These are phyloP conservation scores for Lentithecium fluviatile DNA, from an alignment of 495 filamentous ascomycete species.

Conservation along the genomic window DNA sequence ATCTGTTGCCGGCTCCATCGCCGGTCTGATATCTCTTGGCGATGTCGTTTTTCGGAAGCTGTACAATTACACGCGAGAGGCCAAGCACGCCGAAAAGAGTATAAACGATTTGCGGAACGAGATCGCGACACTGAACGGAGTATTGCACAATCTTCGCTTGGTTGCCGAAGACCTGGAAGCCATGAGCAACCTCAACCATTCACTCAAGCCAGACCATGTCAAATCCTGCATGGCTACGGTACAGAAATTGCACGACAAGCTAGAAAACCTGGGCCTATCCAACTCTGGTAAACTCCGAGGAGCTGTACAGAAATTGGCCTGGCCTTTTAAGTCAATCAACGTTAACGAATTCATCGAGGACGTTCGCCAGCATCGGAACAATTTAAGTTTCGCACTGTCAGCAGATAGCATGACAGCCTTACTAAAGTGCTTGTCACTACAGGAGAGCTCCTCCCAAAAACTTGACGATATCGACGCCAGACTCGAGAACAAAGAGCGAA, in stretches of 20 bases:
- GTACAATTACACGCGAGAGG: constrained; percentile 40
- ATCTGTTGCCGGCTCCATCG: constrained; percentile 42
- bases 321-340: not conserved
- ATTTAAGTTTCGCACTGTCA: constrained; percentile 25
- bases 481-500: not conserved
- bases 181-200: constrained; percentile 14
- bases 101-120: constrained; percentile 20
- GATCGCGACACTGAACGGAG: constrained; percentile 35
- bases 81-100: constrained; percentile 23
- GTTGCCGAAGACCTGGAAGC: constrained; percentile 36
- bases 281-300: not conserved
- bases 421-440: not conserved
- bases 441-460: not conserved
- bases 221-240: constrained; percentile 22
- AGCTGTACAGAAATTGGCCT: not conserved
- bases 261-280: not conserved
- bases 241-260: constrained; percentile 9
- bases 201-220: constrained; percentile 32
- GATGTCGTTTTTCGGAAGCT: constrained; percentile 39
- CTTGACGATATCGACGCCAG: not conserved
- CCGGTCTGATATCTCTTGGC: constrained; percentile 42
- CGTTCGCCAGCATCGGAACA: constrained; percentile 18
- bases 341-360: not conserved
- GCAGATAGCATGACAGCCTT: not conserved
- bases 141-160: constrained; percentile 39